Base-by-base conservation (phyloP, 1,139 yeast genomes). In the Pichia inconspicua region DNA sequence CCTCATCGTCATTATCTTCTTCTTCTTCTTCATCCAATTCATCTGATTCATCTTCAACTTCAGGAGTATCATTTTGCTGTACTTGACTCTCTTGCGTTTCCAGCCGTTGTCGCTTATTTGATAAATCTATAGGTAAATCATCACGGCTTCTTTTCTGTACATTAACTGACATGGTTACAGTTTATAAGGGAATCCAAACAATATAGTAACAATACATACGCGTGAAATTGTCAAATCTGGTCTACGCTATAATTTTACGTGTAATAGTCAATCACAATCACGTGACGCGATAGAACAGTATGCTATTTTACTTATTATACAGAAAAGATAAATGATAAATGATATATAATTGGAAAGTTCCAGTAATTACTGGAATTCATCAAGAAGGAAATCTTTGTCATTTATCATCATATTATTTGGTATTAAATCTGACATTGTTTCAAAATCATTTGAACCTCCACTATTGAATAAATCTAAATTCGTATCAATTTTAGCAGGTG, bases 1-100 rank as follows among this genome's bases (percentile, higher is more conserved):
- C 45, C 9, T 42, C 46, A 12, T 43, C 48, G 5, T 46, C 47
- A 1, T 35, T 36, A 17, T 40, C 27, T 3, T 41, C 46, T 1
- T 40, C 41, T 10, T n/a, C 27, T 5, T 28, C 28, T 14, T 10
- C 27, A 28, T 14, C 35, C 25, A 12, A 22, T 17, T 28, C 38
- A 19, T 35, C 40, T 22, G 38, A 15, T 3, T 3, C 22, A 28
- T n/a, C 32, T 17, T 44, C 32, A 15, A 15, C 17, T 25, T 35
- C 22, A 22, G 3, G 3, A 22, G 22, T 22, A 22, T 4, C 22
- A 22, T 22, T 5, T 22, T 22, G 22, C 5, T 22, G 22, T 4
- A 22, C 5, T 5, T 5, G 22, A 5, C 22, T 22, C 3, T 22
- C 22, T 5, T 22, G 22, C 3, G 3, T 22, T 22, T 22, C 22